phyloP scores from a whole-genome alignment of 2,329 filamentous ascomycete genomes.

The Xylaria sp. region DNA sequence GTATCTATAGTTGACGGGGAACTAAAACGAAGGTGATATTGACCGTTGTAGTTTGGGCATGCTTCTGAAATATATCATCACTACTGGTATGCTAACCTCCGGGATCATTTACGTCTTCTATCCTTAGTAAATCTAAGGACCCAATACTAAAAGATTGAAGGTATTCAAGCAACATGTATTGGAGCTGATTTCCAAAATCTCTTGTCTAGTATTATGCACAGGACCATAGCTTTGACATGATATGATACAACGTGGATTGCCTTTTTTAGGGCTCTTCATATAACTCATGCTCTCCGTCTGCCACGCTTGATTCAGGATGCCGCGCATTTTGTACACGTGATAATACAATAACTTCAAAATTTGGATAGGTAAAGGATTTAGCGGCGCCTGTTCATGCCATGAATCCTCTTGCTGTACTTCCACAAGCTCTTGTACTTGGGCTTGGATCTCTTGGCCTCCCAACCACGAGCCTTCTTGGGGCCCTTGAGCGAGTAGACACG shows the following conservation, averaged over 20 bases:
- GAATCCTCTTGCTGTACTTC: slow-evolving; percentile 72
- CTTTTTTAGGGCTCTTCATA: background rate
- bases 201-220: background rate
- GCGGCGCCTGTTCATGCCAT: slow-evolving; percentile 40
- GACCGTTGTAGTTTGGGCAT: background rate
- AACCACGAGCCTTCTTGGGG: slow-evolving; percentile 69
- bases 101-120: background rate
- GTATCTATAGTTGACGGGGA: background rate
- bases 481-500: slow-evolving; percentile 75
- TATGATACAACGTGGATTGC: slow-evolving; percentile 33
- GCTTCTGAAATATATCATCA: background rate
- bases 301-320: slow-evolving; percentile 14
- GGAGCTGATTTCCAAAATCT: background rate
- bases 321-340: slow-evolving; percentile 30
- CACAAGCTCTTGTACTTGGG: slow-evolving; percentile 72
- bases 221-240: slow-evolving; percentile 8
- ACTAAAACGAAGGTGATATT: background rate
- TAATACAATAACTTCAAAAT: slow-evolving; percentile 28
- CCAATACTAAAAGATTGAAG: background rate
- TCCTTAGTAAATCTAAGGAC: no score
- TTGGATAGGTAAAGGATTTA: slow-evolving; percentile 18
- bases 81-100: background rate
- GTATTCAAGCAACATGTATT: background rate
- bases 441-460: slow-evolving; percentile 72
- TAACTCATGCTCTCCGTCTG: slow-evolving; percentile 1